phyloP scores from a whole-genome alignment of 176 grass and related monocot genomes.

The Oryza meyeriana region DNA sequence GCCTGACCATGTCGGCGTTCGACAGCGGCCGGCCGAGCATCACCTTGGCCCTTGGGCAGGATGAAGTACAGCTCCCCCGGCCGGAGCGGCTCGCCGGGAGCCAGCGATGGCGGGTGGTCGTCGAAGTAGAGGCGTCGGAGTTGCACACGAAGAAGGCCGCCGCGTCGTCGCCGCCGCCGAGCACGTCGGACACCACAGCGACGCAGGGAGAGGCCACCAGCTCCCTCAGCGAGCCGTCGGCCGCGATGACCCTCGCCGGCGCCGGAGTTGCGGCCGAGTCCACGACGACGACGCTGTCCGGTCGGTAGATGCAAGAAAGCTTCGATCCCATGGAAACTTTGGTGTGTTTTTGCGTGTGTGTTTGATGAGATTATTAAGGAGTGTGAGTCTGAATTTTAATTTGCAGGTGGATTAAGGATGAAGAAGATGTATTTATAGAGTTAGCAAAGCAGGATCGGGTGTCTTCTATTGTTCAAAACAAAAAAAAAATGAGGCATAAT shows the following conservation, averaged over 20 bases:
- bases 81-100: conserved; percentile 29
- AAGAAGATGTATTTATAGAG: not conserved
- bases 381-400: not conserved
- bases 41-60: conserved; percentile 30
- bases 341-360: not conserved
- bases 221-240: conserved; percentile 48
- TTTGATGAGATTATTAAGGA: not conserved
- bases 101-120: conserved; percentile 13
- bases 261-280: not conserved
- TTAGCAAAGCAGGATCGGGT: not conserved
- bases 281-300: conserved; percentile 23
- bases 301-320: conserved; percentile 29
- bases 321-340: conserved; percentile 24
- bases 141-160: conserved; percentile 50
- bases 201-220: not conserved
- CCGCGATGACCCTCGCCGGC: conserved; percentile 36
- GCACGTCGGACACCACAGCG: conserved; percentile 20
- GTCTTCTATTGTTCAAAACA: not conserved
- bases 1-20: conserved; percentile 46
- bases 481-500: not conserved
- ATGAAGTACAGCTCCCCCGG: conserved; percentile 58
- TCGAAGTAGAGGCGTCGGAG: conserved; percentile 66
- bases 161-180: not conserved
- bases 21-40: conserved; percentile 24
- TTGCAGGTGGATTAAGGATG: not conserved